phyloP scores from a whole-genome alignment of 1,284 basidiomycete genomes.

The Ceratorhiza oryzae-sativae region DNA sequence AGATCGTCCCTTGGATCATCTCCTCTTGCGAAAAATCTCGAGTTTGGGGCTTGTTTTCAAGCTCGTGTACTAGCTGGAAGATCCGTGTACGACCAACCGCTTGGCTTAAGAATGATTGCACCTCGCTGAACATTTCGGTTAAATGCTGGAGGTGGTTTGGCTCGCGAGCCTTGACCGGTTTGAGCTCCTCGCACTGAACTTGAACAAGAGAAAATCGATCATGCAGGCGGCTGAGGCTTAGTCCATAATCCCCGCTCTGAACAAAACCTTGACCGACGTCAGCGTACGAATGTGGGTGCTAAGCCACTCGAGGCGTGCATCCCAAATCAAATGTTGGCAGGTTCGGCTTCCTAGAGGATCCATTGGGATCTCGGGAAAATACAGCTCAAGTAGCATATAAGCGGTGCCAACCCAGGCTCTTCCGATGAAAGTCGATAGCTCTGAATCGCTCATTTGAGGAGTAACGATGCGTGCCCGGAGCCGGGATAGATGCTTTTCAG shows the following conservation, averaged over 20 bases:
- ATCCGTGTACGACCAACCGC: conserved; percentile 17
- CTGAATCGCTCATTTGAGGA: background rate
- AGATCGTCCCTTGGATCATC: conserved; percentile 50
- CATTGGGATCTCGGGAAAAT: conserved; percentile 84
- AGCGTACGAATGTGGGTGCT: conserved; percentile 63
- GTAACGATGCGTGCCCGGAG: background rate
- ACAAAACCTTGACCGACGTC: conserved; percentile 62
- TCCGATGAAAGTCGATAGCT: conserved; percentile 2
- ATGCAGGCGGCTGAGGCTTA: conserved; percentile 52
- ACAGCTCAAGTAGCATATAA: conserved; percentile 69
- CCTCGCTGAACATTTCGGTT: conserved; percentile 31
- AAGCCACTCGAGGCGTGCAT: conserved; percentile 59
- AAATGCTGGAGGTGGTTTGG: conserved; percentile 41
- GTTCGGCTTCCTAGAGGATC: conserved; percentile 82
- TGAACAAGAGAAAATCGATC: conserved; percentile 52
- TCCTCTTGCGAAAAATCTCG: conserved; percentile 45
- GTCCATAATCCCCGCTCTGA: conserved; percentile 68
- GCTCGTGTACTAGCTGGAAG: conserved; percentile 17
- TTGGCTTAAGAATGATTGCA: conserved; percentile 31
- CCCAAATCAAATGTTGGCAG: conserved; percentile 61
- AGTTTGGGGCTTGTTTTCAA: background rate
- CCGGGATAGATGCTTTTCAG: conserved; percentile 9
- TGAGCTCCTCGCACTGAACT: conserved; percentile 12
- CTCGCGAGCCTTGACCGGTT: conserved; percentile 57
- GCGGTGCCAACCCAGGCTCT: conserved; percentile 69